Evolutionary conservation across 306 rosid genomes (phyloP), one percentile per base, ranked within the genome.

Genomic region (Morella rubra): DNA sequence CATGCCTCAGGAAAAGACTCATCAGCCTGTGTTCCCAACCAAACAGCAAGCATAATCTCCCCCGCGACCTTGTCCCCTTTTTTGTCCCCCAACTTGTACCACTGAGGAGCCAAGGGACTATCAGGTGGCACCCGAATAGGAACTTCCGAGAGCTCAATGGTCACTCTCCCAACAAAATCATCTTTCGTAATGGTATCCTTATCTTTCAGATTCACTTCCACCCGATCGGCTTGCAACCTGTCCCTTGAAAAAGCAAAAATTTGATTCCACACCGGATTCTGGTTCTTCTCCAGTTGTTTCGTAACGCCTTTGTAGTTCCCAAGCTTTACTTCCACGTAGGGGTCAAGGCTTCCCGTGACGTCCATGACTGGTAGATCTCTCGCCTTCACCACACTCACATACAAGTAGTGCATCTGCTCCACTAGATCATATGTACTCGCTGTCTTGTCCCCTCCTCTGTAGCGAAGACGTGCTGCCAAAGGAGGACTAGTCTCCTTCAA

Each of bases 21-120:
- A 50, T 95, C 99, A 2, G 99, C 99, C 55, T 95, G 99, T 22
- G 97, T 95, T 78, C 99, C 99, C 85, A 89, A 79, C 98, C 98
- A 95, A 75, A 95, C 98, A 0, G 97, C 98, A 51, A 95, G 93
- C 98, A 95, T 92, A 27, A 95, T 44, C 68, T 95, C 99, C 10
- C 99, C 97, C 73, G 72, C 74, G 32, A 71, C 52, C 73, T 87
- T 95, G 8, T 0, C 14, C 12, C 96, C 98, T 1, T 88, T 82
- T 86, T 86, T 92, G 72, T 95, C 91, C 76, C 81, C 91, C 82
- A 95, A 61, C 69, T 78, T 86, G 84, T 92, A 92, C 98, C 98
- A 95, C 47, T 92, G 99, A 82, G 99, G 99, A 76, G 99, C 99
- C 71, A 95, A 78, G 9, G 99, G 97, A 47, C 99, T 95, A 72